Evolutionary conservation across 768 basidiomycete genomes (phyloP), one percentile per base, ranked within the genome.

Genomic region (Lentinula lateritia): DNA sequence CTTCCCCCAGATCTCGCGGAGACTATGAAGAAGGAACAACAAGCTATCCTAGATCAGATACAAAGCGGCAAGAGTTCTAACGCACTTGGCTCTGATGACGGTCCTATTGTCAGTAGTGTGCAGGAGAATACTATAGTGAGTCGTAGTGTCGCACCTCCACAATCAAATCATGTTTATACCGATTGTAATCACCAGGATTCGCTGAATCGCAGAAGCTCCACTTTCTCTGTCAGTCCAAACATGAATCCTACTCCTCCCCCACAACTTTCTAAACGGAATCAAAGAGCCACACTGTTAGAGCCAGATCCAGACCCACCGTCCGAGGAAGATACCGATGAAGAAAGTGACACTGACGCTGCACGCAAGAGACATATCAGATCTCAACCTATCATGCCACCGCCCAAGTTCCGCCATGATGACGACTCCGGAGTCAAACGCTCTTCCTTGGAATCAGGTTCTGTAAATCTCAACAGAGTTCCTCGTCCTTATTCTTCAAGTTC

Each of bases 11-110:
- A 50, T 23, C 36, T 46, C 13, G 48, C 45, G 28, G 59, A 50
- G 48, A 52, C 20, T 32, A 60, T 60, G 50, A 50, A 60, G 50
- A 60, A 60, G 59, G 59, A 60, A 34, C 59, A 60, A 23, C 59
- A 60, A 28, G 59, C 59, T 28, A 60, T 60, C 18, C 18, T 36
- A 50, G 50, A 60, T 35, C 48, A 41, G 38, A 52, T 52, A 50
- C 32, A 60, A n/a, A 50, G 59, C 39, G 50, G 39, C 5, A 60
- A 60, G 48, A 59, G 46, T 5, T 34, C 58, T 6, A 20, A 35
- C n/a, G 9, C 54, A 13, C 20, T 18, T 20, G 9, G 43, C 18
- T 9, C 57, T 20, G 9, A 52, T 36, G 58, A 59, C 20, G 46
- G n/a, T 39, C 36, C 46, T 9, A 54, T 16, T 20, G 9, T 36